These are phyloP conservation scores for Scenedesmus sp. DNA, from an alignment of 163 green algal genomes.

Conservation along the genomic window DNA sequence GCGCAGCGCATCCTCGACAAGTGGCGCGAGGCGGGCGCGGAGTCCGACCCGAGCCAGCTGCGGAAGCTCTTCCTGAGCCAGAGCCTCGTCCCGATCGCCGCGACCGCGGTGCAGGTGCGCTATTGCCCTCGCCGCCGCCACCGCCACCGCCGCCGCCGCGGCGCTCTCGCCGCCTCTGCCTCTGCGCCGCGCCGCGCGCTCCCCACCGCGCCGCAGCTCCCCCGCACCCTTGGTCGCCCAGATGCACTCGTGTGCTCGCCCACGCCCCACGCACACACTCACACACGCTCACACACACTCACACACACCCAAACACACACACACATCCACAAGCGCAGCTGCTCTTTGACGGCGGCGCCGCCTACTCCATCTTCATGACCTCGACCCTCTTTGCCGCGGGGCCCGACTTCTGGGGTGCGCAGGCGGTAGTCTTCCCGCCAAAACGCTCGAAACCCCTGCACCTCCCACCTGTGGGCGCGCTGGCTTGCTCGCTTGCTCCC, in stretches of 20 bases:
- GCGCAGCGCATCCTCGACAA: conserved; percentile 18
- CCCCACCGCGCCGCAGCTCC: too few relatives aligned
- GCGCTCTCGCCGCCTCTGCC: not conserved
- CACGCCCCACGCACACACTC: too few relatives aligned
- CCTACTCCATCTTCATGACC: conserved; percentile 39
- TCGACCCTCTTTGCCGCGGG: conserved; percentile 25
- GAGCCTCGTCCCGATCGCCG: conserved; percentile 31
- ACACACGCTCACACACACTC: too few relatives aligned
- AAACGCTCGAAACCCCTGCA: too few relatives aligned
- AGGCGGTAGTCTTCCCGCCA: conserved; percentile 21
- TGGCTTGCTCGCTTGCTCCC: too few relatives aligned
- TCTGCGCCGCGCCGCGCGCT: not conserved
- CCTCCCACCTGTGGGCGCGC: too few relatives aligned
- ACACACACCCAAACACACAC: too few relatives aligned
- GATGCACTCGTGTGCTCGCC: too few relatives aligned
- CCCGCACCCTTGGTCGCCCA: too few relatives aligned
- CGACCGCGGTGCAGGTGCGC: conserved; percentile 28
- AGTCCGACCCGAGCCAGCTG: conserved; percentile 31
- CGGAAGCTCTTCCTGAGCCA: conserved; percentile 45
- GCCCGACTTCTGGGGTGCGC: conserved; percentile 16
- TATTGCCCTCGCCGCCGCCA: not conserved
- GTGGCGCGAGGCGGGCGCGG: conserved; percentile 35
- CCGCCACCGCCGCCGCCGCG: too few relatives aligned
- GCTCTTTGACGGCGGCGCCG: conserved; percentile 41
- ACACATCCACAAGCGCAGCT: too few relatives aligned